A percentile compares a stretch with the other conserved stretches of the same genome.
These are phyloP conservation scores for Nematodospora anomalae DNA, from an alignment of 1,139 yeast species.

Conservation along the genomic window DNA sequence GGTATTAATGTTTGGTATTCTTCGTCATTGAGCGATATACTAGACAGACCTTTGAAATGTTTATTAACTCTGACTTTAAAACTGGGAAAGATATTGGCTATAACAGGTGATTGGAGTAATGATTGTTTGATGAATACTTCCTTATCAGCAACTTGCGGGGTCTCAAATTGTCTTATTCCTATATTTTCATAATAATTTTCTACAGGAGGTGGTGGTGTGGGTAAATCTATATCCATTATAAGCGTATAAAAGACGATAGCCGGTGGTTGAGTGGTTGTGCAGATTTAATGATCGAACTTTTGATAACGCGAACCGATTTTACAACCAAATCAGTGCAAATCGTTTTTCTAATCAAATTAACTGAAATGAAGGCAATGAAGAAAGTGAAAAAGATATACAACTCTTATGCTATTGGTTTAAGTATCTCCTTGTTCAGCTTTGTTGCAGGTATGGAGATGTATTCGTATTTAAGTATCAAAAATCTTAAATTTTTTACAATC, in stretches of 20 bases:
- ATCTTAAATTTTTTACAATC: constrained; percentile 22
- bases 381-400: constrained; percentile 14
- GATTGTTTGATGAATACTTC: constrained; percentile 33
- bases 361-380: constrained; percentile 3
- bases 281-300: background rate
- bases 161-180: constrained; percentile 4
- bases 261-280: background rate
- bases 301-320: background rate
- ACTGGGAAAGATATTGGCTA: constrained; percentile 31
- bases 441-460: constrained; percentile 34
- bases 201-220: background rate
- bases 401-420: constrained; percentile 16
- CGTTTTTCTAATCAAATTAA: background rate
- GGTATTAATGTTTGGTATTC: constrained; percentile 37
- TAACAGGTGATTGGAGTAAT: constrained; percentile 37
- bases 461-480: constrained; percentile 26
- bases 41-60: constrained; percentile 34
- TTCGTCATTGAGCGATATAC: constrained; percentile 39
- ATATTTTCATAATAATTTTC: constrained; percentile 10
- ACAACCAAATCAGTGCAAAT: background rate
- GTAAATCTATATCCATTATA: constrained; percentile 1
- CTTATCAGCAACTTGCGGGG: constrained; percentile 1
- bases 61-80: constrained; percentile 36
- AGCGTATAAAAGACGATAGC: background rate
- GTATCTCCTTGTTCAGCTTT: constrained; percentile 24